Percentiles rank a stretch among this genome's conserved stretches.
These are phyloP conservation scores for Globisporangium cederbergense DNA, from an alignment of 352 stramenopile genomes.

Conservation along the genomic window DNA sequence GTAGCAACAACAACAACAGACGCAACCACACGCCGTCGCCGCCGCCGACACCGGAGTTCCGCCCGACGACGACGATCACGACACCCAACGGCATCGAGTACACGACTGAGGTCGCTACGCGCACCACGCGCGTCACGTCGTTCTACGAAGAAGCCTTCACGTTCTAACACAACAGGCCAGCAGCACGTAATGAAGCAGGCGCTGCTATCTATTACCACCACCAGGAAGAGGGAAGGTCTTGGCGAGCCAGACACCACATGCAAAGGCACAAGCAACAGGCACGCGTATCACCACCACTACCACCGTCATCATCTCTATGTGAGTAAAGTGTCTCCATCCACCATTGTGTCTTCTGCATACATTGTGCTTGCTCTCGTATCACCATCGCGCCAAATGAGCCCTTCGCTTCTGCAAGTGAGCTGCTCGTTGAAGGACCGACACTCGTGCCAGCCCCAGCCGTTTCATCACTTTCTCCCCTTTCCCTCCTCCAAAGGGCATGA, in stretches of 20 bases:
- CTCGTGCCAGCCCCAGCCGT: too few species aligned
- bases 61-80: conserved; percentile 18
- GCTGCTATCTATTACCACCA: neutral
- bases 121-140: conserved; percentile 22
- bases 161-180: conserved; percentile 31
- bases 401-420: too few species aligned
- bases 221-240: neutral
- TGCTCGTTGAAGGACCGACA: too few species aligned
- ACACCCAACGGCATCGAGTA: conserved; percentile 24
- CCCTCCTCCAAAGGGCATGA: too few species aligned
- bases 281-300: neutral
- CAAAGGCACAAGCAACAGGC: neutral
- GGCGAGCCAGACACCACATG: neutral
- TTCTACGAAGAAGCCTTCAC: conserved; percentile 59
- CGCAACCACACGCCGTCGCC: neutral
- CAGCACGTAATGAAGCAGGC: neutral
- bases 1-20: conserved; percentile 1
- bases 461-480: too few species aligned
- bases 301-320: neutral
- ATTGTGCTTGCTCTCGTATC: too few species aligned
- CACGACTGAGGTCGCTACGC: conserved; percentile 17
- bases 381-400: neutral
- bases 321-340: neutral
- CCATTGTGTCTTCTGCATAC: neutral
- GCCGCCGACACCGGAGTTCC: conserved; percentile 1